Evolutionary conservation across 345 rosid species (phyloP), one percentile per base, ranked within the genome.

Genomic region (Gossypium thurberi): DNA sequence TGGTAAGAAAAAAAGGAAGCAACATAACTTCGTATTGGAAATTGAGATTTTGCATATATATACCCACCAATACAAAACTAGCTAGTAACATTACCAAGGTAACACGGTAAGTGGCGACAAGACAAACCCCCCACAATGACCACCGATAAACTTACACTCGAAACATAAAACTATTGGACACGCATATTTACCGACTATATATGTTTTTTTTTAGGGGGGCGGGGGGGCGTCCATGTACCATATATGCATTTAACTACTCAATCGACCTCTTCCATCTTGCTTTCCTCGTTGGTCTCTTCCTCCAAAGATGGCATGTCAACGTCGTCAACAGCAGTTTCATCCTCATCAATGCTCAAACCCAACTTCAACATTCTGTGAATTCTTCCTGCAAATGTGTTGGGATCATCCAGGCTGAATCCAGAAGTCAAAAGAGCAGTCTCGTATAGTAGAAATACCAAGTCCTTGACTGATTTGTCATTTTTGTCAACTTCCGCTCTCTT

Each of bases 311-410:
- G 74, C 65, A 71, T 43, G 6, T 71, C 74, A 8, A 21, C 23
- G 21, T 71, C 74, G 17, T 77, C 83, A 2, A 70, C 79, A 2
- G 33, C 74, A 25, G 26, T 14, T 7, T 76, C 81, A 10, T 77
- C 85, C 55, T 82, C 85, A 0, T 82, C 83, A 26, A 82, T 82
- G 78, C 85, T 82, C 61, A 82, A 73, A 4, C 85, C 85, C 33
- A 82, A 68, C 51, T 80, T 82, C 81, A 83, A 50, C 85, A 83
- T 83, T 76, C 83, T 75, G 63, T 83, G 83, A 60, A 83, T 83
- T 65, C 85, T 72, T 2, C 78, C 76, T 1, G 80, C 83, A 9
- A 83, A 83, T 0, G 81, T 80, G 80, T 83, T 83, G 5, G 85
- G 83, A 20, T 83, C 81, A 46, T 83, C 83, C 1, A 83, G 72